These are phyloP conservation scores for Tuber calosporum DNA, from an alignment of 495 filamentous ascomycete genomes.

Conservation along the genomic window DNA sequence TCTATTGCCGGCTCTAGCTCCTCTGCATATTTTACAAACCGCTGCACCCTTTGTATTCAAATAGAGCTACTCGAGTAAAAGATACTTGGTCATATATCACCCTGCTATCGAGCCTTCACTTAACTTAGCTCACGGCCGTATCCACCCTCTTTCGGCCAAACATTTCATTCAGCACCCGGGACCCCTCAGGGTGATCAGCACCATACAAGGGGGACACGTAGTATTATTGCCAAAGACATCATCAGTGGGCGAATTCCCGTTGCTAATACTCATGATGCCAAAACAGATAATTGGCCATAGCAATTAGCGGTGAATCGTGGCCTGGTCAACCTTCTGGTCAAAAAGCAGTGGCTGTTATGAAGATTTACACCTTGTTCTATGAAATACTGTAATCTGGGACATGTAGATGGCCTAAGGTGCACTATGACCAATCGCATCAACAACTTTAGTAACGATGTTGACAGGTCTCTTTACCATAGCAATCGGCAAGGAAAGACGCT, in stretches of 20 bases:
- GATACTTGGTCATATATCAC: not conserved
- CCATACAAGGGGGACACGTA: not conserved
- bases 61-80: no score
- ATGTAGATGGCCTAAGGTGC: no score
- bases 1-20: not conserved
- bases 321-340: not conserved
- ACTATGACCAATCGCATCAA: no score
- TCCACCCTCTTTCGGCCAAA: not conserved
- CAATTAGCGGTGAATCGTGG: not conserved
- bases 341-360: not conserved
- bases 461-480: no score
- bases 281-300: not conserved
- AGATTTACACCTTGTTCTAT: not conserved
- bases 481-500: no score
- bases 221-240: not conserved
- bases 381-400: no score
- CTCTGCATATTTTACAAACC: not conserved
- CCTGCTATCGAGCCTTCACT: not conserved
- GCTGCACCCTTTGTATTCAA: not conserved
- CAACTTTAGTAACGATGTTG: no score
- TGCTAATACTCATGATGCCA: not conserved
- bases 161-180: not conserved
- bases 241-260: not conserved
- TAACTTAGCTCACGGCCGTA: not conserved
- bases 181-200: not conserved